These are phyloP conservation scores for Grosmannia huntii DNA, from an alignment of 2,329 filamentous ascomycete species.

Conservation along the genomic window DNA sequence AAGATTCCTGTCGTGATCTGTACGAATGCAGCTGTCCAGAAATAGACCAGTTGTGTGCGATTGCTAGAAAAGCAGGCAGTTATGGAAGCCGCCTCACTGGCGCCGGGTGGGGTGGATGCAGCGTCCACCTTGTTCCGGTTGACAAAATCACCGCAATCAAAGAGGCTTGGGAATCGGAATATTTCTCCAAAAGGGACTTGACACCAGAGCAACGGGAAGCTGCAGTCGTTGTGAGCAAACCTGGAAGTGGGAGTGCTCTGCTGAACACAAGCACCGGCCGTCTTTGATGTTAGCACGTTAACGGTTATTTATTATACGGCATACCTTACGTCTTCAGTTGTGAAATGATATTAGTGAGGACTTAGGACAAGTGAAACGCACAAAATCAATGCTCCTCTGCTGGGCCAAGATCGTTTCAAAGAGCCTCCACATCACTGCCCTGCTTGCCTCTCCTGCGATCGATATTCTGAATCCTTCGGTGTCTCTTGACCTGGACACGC, in stretches of 20 bases:
- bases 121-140: constrained; percentile 79
- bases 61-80: constrained; percentile 65
- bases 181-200: constrained; percentile 58
- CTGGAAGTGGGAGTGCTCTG: constrained; percentile 58
- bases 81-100: constrained; percentile 82
- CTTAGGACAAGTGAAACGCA: neutral
- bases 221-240: constrained; percentile 81
- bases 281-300: neutral
- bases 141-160: constrained; percentile 69
- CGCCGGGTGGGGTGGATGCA: constrained; percentile 94
- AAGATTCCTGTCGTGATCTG: constrained; percentile 70
- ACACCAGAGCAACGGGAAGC: constrained; percentile 60
- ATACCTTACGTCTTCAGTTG: too few relatives aligned
- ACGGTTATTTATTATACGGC: too few relatives aligned
- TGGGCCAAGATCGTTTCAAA: neutral
- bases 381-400: neutral
- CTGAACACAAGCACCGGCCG: constrained; percentile 22
- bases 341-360: neutral
- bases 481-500: constrained; percentile 41
- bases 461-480: constrained; percentile 41
- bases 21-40: constrained; percentile 92
- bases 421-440: neutral
- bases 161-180: constrained; percentile 64
- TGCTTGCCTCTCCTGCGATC: constrained; percentile 14
- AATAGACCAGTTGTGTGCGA: constrained; percentile 74